Conservation (phyloP, 306 rosid species). For the Biancaea sappan region DNA sequence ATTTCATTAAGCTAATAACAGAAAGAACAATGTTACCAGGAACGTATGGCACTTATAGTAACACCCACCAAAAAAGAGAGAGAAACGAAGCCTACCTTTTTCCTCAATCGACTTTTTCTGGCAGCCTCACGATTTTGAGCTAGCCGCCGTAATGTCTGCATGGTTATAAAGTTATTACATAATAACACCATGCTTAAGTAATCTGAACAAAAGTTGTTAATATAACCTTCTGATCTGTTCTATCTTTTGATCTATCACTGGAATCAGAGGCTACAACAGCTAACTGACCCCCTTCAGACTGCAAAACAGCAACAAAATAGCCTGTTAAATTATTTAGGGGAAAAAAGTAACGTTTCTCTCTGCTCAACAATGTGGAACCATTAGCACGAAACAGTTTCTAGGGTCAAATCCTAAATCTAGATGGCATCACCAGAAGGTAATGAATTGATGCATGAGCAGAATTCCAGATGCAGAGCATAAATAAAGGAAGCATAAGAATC, state of each 20-base stretch:
- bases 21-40: background rate
- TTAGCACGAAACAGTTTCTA: too few species aligned
- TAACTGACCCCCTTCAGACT: constrained; percentile 58
- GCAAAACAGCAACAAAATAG: constrained; percentile 37
- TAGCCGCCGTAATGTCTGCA: constrained; percentile 66
- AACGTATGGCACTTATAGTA: background rate
- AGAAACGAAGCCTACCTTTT: constrained; percentile 56
- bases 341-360: background rate
- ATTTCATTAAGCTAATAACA: background rate
- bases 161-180: background rate
- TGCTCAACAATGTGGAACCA: background rate
- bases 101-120: constrained; percentile 68
- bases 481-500: constrained; percentile 23
- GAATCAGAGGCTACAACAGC: constrained; percentile 56
- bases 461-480: constrained; percentile 2
- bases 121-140: constrained; percentile 90
- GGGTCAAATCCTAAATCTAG: too few species aligned
- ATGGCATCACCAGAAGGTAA: background rate
- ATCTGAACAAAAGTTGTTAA: background rate
- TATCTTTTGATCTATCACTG: constrained; percentile 66
- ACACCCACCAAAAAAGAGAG: background rate
- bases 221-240: constrained; percentile 70
- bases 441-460: background rate
- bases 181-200: constrained; percentile 13
- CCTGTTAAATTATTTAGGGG: background rate